Conservation (phyloP, 2,329 filamentous ascomycete species). For the Diplodia mutila region DNA sequence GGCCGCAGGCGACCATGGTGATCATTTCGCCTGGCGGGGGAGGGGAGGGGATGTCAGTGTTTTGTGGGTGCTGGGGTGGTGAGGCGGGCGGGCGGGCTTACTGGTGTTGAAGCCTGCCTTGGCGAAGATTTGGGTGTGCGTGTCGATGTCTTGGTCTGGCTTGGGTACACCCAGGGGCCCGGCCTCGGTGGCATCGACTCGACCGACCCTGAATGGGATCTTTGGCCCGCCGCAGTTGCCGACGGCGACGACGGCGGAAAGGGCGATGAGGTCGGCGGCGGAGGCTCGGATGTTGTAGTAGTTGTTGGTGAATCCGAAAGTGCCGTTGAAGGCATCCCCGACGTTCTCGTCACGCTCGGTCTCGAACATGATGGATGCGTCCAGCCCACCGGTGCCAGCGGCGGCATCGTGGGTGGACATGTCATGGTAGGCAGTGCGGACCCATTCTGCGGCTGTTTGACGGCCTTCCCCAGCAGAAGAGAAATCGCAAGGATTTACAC, state of each 20-base stretch:
- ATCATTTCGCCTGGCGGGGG: conserved; percentile 13
- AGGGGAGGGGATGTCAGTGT: not conserved
- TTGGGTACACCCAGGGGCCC: conserved; percentile 11
- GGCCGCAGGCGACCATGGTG: conserved; percentile 22
- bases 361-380: conserved; percentile 23
- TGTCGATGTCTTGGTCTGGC: conserved; percentile 19
- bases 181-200: conserved; percentile 19
- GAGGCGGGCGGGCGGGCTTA: not conserved
- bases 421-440: conserved; percentile 23
- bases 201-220: conserved; percentile 9
- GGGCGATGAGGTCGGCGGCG: conserved; percentile 10
- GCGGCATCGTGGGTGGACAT: conserved; percentile 14
- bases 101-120: conserved; percentile 23
- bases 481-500: not conserved
- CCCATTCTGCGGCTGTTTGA: conserved; percentile 18
- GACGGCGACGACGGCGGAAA: conserved; percentile 2
- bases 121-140: conserved; percentile 10
- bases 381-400: conserved; percentile 13
- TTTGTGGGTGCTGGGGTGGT: not conserved
- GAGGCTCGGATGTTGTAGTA: conserved; percentile 15
- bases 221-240: not conserved
- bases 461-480: conserved; percentile 2
- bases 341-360: conserved; percentile 18
- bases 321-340: conserved; percentile 19
- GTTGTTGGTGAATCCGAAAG: conserved; percentile 9